Percentiles rank a stretch among this genome's conserved stretches.
These are phyloP conservation scores for Pythium volutum DNA, from an alignment of 352 stramenopile genomes.

Conservation along the genomic window DNA sequence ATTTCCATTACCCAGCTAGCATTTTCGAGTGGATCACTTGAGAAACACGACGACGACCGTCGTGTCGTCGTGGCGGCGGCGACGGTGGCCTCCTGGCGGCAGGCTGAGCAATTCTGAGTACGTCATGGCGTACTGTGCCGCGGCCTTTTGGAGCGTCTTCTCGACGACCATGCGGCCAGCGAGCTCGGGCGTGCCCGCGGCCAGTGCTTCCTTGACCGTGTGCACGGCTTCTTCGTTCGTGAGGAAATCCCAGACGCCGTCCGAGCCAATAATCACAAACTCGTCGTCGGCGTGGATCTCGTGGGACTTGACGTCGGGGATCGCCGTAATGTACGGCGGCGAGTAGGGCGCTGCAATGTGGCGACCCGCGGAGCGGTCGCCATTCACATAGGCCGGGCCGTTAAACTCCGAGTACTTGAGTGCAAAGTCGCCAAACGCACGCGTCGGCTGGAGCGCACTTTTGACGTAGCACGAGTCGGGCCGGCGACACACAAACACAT, in stretches of 20 bases:
- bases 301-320: conserved; percentile 73
- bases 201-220: conserved; percentile 73
- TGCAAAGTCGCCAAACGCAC: conserved; percentile 90
- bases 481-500: conserved; percentile 90
- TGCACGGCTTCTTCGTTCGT: conserved; percentile 94
- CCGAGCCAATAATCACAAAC: conserved; percentile 96
- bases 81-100: conserved; percentile 73
- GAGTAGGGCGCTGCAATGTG: conserved; percentile 89
- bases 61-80: conserved; percentile 91
- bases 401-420: conserved; percentile 95
- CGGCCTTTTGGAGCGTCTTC: conserved; percentile 71
- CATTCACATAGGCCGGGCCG: conserved; percentile 67
- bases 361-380: conserved; percentile 79
- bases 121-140: conserved; percentile 72
- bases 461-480: conserved; percentile 94
- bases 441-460: conserved; percentile 86
- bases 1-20: background rate
- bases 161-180: conserved; percentile 78
- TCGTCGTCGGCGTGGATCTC: conserved; percentile 79
- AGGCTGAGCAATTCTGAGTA: conserved; percentile 82
- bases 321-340: conserved; percentile 91
- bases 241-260: conserved; percentile 98
- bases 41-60: conserved; percentile 91
- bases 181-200: conserved; percentile 61
- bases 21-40: conserved; percentile 29